Evolutionary conservation across 2,329 filamentous ascomycete genomes (phyloP).

Genomic region (Cladosporium austrohemisphaericum): DNA sequence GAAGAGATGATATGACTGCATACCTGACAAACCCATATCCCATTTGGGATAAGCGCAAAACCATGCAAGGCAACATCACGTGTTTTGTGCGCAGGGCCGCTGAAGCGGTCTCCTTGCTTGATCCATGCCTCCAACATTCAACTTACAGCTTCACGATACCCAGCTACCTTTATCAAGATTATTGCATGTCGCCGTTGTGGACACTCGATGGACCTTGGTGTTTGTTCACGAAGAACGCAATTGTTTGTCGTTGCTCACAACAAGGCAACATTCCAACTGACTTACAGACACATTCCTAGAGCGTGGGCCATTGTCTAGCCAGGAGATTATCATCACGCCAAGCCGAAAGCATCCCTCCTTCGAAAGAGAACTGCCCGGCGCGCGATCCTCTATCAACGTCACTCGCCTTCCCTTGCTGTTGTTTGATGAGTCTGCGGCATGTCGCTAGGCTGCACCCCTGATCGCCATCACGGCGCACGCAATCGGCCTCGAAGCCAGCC

Average conservation of each 20-base stretch:
- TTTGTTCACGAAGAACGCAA: conserved; percentile 8
- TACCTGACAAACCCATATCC: not conserved
- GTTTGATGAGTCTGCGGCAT: conserved; percentile 10
- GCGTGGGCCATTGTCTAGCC: conserved; percentile 9
- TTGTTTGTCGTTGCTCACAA: conserved; percentile 9
- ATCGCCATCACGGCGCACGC: not conserved
- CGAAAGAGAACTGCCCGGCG: not conserved
- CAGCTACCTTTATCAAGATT: not conserved
- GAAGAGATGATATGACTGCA: not conserved
- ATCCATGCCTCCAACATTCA: conserved; percentile 21
- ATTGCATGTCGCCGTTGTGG: not conserved
- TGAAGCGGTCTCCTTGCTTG: conserved; percentile 21
- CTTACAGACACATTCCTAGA: conserved; percentile 13
- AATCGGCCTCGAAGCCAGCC: conserved; percentile 15
- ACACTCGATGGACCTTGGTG: not conserved
- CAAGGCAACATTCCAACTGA: conserved; percentile 14
- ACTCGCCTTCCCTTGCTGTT: conserved; percentile 12
- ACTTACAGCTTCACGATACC: conserved; percentile 13
- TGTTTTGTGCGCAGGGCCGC: conserved; percentile 1
- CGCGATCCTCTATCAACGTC: conserved; percentile 7
- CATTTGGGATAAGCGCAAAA: not conserved
- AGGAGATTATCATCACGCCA: conserved; percentile 13
- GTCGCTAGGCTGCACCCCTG: conserved; percentile 1
- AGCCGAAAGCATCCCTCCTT: conserved; percentile 8
- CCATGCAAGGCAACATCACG: conserved; percentile 9